Base-by-base conservation (phyloP, 805 yeast species). In the Cyberlindnera japonica region DNA sequence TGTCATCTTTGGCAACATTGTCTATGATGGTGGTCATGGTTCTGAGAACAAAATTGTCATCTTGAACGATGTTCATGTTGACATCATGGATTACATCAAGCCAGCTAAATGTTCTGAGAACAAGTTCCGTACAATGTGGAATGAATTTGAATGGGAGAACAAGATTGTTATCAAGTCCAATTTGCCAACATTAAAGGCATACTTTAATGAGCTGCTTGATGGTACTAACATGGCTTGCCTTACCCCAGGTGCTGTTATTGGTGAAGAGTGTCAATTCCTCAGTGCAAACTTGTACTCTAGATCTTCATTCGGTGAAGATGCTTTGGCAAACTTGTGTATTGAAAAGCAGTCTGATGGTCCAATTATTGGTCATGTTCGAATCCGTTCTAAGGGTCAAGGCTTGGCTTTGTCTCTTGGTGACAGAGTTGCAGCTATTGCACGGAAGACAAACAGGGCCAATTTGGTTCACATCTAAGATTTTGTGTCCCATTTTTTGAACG, bases 141-240 rank as follows among this genome's bases (percentile, higher is more conserved):
- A 89, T 62, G 97, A 90, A 62, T 93, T 95, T 61, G 99, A 93
- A 68, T 93, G 99, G 99, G 99, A 93, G 66, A 93, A 93, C 71
- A 93, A 93, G 71, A 90, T 93, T 53, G 85, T 90, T 45, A 85
- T 93, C 60, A 81, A 83, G 51, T 79, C 95, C 2, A 74, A 71
- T 39, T 69, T 81, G 48, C 62, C 74, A 23, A 67, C 86, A 2
- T 73, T 95, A 57, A 81, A 82, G 58, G 85, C 77, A 34, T 93
- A 87, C 64, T 71, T 93, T 62, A 83, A 81, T 44, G 81, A 76
- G 55, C 68, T 93, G 53, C 68, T 85, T 67, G 68, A 72, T 43
- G 90, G 87, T 35, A 93, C 99, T 4, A 90, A 91, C 64, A 95
- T 93, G 98, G 80, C 82, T 43, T 81, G 95, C 60, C 73, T 93